phyloP scores from a whole-genome alignment of 768 basidiomycete genomes.

The Lactifluus pinguis region DNA sequence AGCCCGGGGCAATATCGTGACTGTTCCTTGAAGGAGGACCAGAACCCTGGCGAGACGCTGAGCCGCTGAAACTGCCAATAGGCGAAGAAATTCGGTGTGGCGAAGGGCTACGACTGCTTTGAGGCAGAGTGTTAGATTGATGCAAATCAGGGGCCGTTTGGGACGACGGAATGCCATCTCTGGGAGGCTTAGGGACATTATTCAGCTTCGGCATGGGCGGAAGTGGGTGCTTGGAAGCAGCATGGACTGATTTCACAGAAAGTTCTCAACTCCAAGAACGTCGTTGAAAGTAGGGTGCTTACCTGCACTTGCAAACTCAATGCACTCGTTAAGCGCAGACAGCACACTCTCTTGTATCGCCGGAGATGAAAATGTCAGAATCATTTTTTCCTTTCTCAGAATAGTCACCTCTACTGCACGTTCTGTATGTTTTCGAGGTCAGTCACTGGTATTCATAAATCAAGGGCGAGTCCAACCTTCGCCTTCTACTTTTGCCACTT shows the following conservation, averaged over 20 bases:
- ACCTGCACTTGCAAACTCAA: constrained; percentile 72
- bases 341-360: constrained; percentile 55
- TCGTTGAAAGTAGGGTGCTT: constrained; percentile 27
- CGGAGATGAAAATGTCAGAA: constrained; percentile 51
- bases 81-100: constrained; percentile 20
- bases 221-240: constrained; percentile 51
- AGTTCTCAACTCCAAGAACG: not conserved
- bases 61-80: not conserved
- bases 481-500: constrained; percentile 51
- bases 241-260: constrained; percentile 2
- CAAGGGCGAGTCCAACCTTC: constrained; percentile 38
- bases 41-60: not conserved
- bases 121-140: not conserved
- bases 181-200: not conserved
- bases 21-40: constrained; percentile 14
- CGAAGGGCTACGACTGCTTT: constrained; percentile 21
- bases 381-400: constrained; percentile 80
- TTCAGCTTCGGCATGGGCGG: constrained; percentile 54
- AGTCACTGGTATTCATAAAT: not conserved
- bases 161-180: constrained; percentile 11
- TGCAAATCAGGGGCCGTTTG: constrained; percentile 17
- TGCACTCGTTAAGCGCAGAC: constrained; percentile 70
- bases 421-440: constrained; percentile 34
- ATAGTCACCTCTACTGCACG: constrained; percentile 68
- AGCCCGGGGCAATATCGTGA: not conserved